These are phyloP conservation scores for Spirogloea muscicola DNA, from an alignment of 139 green algal species.

Conservation along the genomic window DNA sequence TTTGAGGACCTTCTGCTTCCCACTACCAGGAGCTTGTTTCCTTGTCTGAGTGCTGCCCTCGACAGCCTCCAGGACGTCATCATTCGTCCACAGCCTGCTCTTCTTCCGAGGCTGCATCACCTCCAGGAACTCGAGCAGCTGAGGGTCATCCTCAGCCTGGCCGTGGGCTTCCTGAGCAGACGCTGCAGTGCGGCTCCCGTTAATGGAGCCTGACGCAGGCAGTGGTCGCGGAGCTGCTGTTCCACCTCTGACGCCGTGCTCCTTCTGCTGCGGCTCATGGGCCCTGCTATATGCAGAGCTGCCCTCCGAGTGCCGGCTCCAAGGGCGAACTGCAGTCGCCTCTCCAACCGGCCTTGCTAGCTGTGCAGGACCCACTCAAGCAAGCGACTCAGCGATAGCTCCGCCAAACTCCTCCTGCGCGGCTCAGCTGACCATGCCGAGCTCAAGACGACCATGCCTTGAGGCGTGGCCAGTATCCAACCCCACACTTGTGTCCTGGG, in stretches of 20 bases:
- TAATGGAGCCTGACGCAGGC: too few species aligned
- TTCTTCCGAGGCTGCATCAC: constrained; percentile 78
- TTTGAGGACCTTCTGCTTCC: not conserved
- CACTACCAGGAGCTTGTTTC: not conserved
- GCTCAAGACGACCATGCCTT: not conserved
- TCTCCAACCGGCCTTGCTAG: constrained; percentile 22
- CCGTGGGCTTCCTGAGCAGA: too few species aligned
- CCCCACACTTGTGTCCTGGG: not conserved
- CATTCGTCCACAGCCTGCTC: constrained; percentile 81
- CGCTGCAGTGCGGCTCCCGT: too few species aligned
- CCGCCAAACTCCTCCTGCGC: not conserved
- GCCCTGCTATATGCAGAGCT: constrained; percentile 21
- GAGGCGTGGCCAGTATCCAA: not conserved
- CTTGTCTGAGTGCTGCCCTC: not conserved
- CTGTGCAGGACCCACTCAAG: constrained; percentile 46
- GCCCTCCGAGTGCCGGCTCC: constrained; percentile 81
- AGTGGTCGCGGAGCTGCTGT: not conserved
- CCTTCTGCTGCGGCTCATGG: not conserved
- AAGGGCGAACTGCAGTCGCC: constrained; percentile 60
- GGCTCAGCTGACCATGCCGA: not conserved
- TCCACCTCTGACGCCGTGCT: not conserved
- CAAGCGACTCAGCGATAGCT: not conserved
- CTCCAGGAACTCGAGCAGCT: constrained; percentile 87
- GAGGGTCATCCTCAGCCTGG: constrained; percentile 63
- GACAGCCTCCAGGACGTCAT: constrained; percentile 41